Evolutionary conservation across 23 red algal genomes (phyloP).

Genomic region (Cyanidiococcus yangmingshanensis): DNA sequence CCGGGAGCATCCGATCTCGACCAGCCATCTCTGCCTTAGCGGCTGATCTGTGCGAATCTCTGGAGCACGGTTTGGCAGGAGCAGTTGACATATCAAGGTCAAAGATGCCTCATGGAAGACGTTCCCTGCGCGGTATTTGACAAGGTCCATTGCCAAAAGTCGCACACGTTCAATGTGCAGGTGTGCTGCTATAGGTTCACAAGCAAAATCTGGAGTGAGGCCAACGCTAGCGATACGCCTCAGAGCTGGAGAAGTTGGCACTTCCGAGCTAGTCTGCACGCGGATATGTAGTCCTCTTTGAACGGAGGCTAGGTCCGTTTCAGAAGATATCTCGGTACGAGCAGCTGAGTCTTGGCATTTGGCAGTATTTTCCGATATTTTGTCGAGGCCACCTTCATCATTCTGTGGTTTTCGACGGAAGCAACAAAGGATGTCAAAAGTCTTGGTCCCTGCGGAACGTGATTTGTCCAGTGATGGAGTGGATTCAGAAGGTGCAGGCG

Average conservation of each 20-base stretch:
- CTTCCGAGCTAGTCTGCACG: too few species aligned
- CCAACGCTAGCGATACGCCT: not conserved
- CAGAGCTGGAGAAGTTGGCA: not conserved
- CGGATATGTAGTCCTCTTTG: not conserved
- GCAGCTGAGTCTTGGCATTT: not conserved
- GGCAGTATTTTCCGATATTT: not conserved
- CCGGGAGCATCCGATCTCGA: not conserved
- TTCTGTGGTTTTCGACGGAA: not conserved
- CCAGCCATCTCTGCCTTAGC: not conserved
- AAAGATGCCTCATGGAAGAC: not conserved
- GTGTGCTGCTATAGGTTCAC: not conserved
- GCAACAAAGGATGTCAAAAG: not conserved
- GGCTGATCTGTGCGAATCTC: not conserved
- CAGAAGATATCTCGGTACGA: not conserved
- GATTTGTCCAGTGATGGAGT: not conserved
- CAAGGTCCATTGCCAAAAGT: slow-evolving; percentile 4
- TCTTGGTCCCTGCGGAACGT: not conserved
- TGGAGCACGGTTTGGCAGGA: not conserved
- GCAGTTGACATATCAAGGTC: not conserved
- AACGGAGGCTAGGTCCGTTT: not conserved
- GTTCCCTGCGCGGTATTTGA: slow-evolving; percentile 9
- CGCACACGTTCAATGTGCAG: not conserved
- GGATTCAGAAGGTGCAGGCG: not conserved
- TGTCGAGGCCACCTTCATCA: not conserved
- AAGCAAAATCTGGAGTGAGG: not conserved